A percentile compares a stretch with the other conserved stretches of the same genome.
Evolutionary conservation across 1,139 yeast species (phyloP).

Genomic region (Candida sp.): DNA sequence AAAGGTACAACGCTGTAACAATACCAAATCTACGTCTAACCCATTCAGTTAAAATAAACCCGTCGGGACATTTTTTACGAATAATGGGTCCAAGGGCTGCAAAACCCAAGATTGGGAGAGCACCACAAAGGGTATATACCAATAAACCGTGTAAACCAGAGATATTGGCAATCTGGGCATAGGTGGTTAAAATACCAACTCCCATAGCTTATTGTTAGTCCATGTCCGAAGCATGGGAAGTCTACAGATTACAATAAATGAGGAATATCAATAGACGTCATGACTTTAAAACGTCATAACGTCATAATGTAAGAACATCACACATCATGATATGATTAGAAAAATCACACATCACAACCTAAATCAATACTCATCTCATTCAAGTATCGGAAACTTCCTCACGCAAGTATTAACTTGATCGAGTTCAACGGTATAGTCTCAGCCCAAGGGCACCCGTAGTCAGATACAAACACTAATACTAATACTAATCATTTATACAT

Average conservation of each 20-base stretch:
- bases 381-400: slow-evolving; percentile 47
- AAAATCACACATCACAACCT: no score
- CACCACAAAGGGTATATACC: slow-evolving; percentile 79
- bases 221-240: slow-evolving; percentile 4
- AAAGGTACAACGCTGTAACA: slow-evolving; percentile 68
- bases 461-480: slow-evolving; percentile 4
- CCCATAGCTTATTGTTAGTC: slow-evolving; percentile 62
- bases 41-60: slow-evolving; percentile 96
- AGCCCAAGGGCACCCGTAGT: slow-evolving; percentile 61
- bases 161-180: slow-evolving; percentile 80
- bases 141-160: slow-evolving; percentile 87
- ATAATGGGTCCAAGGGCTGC: slow-evolving; percentile 81
- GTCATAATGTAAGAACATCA: not conserved
- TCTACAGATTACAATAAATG: slow-evolving; percentile 2
- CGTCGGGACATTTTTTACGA: slow-evolving; percentile 78
- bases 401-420: slow-evolving; percentile 90
- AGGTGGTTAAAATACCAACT: slow-evolving; percentile 83
- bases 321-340: slow-evolving; percentile 8
- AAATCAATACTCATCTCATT: not conserved
- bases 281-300: not conserved
- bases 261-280: not conserved
- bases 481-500: slow-evolving; percentile 35
- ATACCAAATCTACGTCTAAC: slow-evolving; percentile 77
- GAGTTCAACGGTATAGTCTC: slow-evolving; percentile 82
- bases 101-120: slow-evolving; percentile 80